phyloP scores from a whole-genome alignment of 2,329 filamentous ascomycete species.

The Penicillium sp. region DNA sequence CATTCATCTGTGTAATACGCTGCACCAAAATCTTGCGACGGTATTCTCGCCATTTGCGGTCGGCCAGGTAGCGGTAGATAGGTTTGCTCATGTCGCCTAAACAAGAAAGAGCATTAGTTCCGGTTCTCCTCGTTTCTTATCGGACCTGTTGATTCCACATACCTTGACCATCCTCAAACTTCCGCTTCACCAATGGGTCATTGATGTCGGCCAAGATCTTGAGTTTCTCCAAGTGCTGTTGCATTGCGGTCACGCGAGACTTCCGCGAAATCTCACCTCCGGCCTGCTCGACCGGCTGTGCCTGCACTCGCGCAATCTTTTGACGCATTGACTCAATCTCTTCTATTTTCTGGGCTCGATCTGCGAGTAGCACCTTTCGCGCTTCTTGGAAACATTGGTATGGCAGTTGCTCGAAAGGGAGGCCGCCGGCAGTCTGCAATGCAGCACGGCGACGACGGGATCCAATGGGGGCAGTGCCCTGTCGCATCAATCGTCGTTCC shows the following conservation, averaged over 20 bases:
- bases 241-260: conserved; percentile 67
- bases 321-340: conserved; percentile 67
- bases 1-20: conserved; percentile 79
- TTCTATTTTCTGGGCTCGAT: conserved; percentile 76
- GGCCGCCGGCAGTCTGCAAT: conserved; percentile 61
- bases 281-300: conserved; percentile 56
- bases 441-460: conserved; percentile 80
- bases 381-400: conserved; percentile 99
- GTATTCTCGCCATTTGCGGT: conserved; percentile 83
- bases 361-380: conserved; percentile 73
- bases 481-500: conserved; percentile 67
- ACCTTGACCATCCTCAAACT: conserved; percentile 90
- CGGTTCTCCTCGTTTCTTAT: background rate
- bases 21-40: conserved; percentile 77
- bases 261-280: conserved; percentile 67
- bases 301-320: conserved; percentile 67
- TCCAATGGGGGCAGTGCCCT: conserved; percentile 71
- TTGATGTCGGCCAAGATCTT: conserved; percentile 94
- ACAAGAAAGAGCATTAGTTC: conserved; percentile 10
- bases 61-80: conserved; percentile 87
- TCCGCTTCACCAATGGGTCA: conserved; percentile 88
- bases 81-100: conserved; percentile 92
- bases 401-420: conserved; percentile 90
- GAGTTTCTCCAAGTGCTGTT: conserved; percentile 69
- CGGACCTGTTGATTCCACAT: conserved; percentile 29